A percentile compares a stretch with the other conserved stretches of the same genome.
These are phyloP conservation scores for Tillandsia fasciculata DNA, from an alignment of 176 grass and related monocot species.

Conservation along the genomic window DNA sequence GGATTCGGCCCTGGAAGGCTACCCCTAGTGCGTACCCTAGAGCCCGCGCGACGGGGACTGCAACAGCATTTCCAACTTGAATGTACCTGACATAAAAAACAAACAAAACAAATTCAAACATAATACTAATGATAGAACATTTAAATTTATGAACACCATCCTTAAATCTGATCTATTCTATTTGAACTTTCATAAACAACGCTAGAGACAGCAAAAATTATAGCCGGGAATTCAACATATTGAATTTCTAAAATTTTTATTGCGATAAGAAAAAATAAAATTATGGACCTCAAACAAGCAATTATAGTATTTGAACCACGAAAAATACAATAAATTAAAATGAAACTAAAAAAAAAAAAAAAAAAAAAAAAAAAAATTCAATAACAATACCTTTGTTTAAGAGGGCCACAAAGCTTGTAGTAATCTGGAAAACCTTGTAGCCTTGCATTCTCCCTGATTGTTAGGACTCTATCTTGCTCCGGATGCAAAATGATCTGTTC, in stretches of 20 bases:
- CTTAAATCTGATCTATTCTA: too few relatives aligned
- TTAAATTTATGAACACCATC: too few relatives aligned
- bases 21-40: slow-evolving; percentile 33
- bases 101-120: neutral
- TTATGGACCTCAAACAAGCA: too few relatives aligned
- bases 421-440: slow-evolving; percentile 75
- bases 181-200: too few relatives aligned
- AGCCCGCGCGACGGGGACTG: slow-evolving; percentile 33
- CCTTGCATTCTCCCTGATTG: slow-evolving; percentile 73
- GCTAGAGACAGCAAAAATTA: too few relatives aligned
- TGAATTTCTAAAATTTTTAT: too few relatives aligned
- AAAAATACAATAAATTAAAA: too few relatives aligned
- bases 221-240: too few relatives aligned
- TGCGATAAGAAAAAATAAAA: too few relatives aligned
- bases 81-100: slow-evolving; percentile 29
- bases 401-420: slow-evolving; percentile 35
- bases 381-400: slow-evolving; percentile 52
- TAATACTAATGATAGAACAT: too few relatives aligned
- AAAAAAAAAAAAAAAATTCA: neutral
- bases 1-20: slow-evolving; percentile 19
- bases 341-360: neutral
- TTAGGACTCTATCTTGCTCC: slow-evolving; percentile 48
- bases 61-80: slow-evolving; percentile 40
- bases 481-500: slow-evolving; percentile 56
- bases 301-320: too few relatives aligned